Conservation (phyloP, 768 basidiomycete species). For the Baorangia bicolor region DNA sequence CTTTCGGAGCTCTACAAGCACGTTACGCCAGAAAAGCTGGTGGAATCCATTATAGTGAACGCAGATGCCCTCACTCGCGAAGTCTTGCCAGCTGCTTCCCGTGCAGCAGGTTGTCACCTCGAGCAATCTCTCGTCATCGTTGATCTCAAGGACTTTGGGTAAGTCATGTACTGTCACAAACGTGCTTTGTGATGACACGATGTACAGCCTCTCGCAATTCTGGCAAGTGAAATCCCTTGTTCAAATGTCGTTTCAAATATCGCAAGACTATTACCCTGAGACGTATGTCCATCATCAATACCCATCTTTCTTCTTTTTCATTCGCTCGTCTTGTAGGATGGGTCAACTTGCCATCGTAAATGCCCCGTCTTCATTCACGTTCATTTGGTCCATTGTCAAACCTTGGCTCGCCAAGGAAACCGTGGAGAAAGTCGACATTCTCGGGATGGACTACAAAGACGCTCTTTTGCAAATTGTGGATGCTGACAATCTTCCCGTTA, state of each 20-base stretch:
- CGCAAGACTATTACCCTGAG: conserved; percentile 78
- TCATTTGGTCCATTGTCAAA: conserved; percentile 68
- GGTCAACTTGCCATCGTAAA: conserved; percentile 71
- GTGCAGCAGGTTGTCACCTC: conserved; percentile 51
- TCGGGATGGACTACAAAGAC: conserved; percentile 58
- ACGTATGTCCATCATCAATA: conserved; percentile 45
- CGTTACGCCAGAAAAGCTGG: conserved; percentile 59
- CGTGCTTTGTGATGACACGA: not conserved
- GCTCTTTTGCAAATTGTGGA: conserved; percentile 59
- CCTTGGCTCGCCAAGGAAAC: conserved; percentile 78
- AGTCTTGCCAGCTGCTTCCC: conserved; percentile 62
- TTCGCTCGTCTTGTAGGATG: conserved; percentile 47
- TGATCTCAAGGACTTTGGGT: conserved; percentile 73
- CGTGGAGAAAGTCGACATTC: conserved; percentile 61
- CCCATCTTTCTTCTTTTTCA: not conserved
- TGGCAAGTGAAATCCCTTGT: conserved; percentile 75
- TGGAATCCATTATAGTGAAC: conserved; percentile 63
- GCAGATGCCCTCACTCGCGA: conserved; percentile 65
- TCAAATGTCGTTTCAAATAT: conserved; percentile 64
- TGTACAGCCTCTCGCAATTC: conserved; percentile 59
- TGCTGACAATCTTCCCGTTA: conserved; percentile 58
- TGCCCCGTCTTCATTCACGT: conserved; percentile 69
- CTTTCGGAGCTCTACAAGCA: conserved; percentile 54
- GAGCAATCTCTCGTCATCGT: conserved; percentile 61
- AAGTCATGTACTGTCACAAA: conserved; percentile 18